Evolutionary conservation across 2,329 filamentous ascomycete species (phyloP), one percentile per base, ranked within the genome.

Genomic region (Cordyceps javanica): DNA sequence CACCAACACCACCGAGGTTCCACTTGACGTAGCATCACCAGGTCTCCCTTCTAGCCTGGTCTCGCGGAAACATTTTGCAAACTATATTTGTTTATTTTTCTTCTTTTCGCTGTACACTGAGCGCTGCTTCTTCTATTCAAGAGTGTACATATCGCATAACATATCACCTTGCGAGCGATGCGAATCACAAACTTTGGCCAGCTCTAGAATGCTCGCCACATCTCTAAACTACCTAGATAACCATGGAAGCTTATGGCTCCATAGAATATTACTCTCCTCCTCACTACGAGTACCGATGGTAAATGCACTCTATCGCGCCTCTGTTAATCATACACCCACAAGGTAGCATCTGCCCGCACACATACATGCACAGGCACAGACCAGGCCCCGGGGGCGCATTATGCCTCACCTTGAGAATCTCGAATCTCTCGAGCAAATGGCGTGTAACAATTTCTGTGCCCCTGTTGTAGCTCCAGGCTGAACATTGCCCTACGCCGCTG

Each of bases 181-280:
- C 25, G 19, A n/a, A 19, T 34, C 19, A 11, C 13, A 26, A 8
- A 25, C 39, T 19, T 45, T 39, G 36, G 38, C 21, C 30, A 52
- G 23, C 8, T 25, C 11, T 14, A 11, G 11, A 2, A 26, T 7
- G 4, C 13, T 23, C 8, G 39, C 38, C 39, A 13, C 10, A 41
- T 41, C 30, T 41, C 19, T 41, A n/a, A n/a, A 13, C 13, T n/a
- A 41, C n/a, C n/a, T n/a, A n/a, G 34, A 32, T 25, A 7, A 14
- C 38, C 28, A 28, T 6, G 23, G n/a, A 32, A 56, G 54, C 45
- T 56, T 39, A 50, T 46, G 54, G 44, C 44, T 50, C 54, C 54
- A 56, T 49, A 56, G 44, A 56, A 50, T 56, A 56, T 54, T 54
- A 54, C 39, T 54, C 28, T 28, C 30, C 23, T n/a, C 30, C 50